Evolutionary conservation across 352 stramenopile genomes (phyloP), one percentile per base, ranked within the genome.

Genomic region (Globisporangium camurandrum): DNA sequence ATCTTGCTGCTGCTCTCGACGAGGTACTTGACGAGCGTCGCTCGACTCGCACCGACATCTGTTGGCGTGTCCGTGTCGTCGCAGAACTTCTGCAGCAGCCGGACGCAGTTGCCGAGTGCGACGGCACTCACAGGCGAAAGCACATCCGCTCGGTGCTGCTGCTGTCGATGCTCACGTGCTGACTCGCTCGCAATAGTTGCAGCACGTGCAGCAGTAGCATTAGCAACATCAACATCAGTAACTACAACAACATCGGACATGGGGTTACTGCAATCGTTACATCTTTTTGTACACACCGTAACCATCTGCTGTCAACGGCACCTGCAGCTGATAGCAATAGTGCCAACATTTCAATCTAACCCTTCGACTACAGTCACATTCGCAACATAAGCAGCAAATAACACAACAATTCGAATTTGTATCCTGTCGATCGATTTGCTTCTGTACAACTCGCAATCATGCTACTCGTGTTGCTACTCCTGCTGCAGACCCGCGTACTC

Each of bases 401-500:
- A n/a, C n/a, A n/a, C n/a, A n/a, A 37, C 12, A n/a, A 3, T 17
- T 20, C 17, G 23, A 33, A 12, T 19, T 22, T 20, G 40, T 11
- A 16, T 17, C 24, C 34, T 30, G 26, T n/a, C 9, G n/a, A 24
- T 22, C 14, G 30, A 19, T 43, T 26, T 4, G 20, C 8, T n/a
- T 46, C 20, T 23, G 5, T 44, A 14, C 19, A 11, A 1, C 36
- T 12, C 23, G 16, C 24, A n/a, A n/a, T 36, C 27, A 9, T 9
- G n/a, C 17, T 19, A 17, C 27, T 4, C 8, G 3, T 16, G 16
- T 38, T 19, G 14, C 37, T 46, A 54, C 31, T 49, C n/a, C 45
- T 53, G 23, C 9, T 70, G 57, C 40, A 91, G 86, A 28, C 80
- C 80, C 7, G 73, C 68, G 64, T 82, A 87, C 54, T 97, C 91